Conservation (phyloP, 164 flowering plant species). For the Taxillus chinensis region DNA sequence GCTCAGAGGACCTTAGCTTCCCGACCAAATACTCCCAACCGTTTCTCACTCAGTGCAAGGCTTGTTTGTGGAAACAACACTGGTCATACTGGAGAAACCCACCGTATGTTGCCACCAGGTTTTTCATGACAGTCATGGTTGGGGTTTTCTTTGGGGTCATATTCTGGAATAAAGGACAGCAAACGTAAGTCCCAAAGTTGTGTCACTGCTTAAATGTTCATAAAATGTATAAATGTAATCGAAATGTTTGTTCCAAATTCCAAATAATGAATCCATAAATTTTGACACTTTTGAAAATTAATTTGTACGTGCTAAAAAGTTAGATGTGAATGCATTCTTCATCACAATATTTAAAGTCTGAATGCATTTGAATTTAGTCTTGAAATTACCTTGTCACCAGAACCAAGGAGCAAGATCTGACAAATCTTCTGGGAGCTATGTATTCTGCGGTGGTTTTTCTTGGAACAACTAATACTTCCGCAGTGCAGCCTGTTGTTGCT, state of each 20-base stretch:
- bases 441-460: conserved; percentile 62
- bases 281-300: too few relatives aligned
- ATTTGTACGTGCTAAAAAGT: too few relatives aligned
- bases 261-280: too few relatives aligned
- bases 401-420: conserved; percentile 41
- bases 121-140: conserved; percentile 47
- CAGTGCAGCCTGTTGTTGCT: conserved; percentile 44
- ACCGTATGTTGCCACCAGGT: conserved; percentile 51
- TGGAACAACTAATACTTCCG: conserved; percentile 44
- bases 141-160: conserved; percentile 59
- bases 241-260: too few relatives aligned
- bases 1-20: conserved; percentile 59
- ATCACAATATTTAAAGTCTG: too few relatives aligned
- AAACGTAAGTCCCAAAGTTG: conserved; percentile 34
- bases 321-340: too few relatives aligned
- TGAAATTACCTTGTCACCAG: conserved; percentile 21
- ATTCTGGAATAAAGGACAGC: conserved; percentile 55
- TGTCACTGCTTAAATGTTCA: too few relatives aligned
- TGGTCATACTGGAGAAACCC: conserved; percentile 90
- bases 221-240: too few relatives aligned
- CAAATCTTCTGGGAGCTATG: conserved; percentile 60
- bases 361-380: too few relatives aligned
- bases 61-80: conserved; percentile 81
- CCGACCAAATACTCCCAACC: conserved; percentile 58
- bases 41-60: conserved; percentile 61